These are phyloP conservation scores for Dothidotthia symphoricarpi DNA, from an alignment of 2,329 filamentous ascomycete species.

Conservation along the genomic window DNA sequence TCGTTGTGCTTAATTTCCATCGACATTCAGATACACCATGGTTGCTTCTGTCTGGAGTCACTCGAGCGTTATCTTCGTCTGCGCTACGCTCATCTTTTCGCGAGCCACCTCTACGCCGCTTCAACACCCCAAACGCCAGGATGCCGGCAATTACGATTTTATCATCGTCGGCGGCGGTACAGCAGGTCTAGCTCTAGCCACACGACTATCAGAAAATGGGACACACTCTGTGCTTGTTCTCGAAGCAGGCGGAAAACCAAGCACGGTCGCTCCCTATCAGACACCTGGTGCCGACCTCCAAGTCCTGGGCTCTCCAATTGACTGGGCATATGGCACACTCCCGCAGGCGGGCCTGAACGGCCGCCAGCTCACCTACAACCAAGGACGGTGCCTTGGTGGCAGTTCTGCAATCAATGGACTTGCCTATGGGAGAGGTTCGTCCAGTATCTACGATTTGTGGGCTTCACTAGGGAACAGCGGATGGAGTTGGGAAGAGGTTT, in stretches of 20 bases:
- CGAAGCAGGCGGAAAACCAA: constrained; percentile 33
- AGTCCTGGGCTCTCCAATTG: constrained; percentile 27
- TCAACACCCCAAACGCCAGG: too few relatives aligned
- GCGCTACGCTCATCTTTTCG: too few relatives aligned
- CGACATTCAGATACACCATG: too few relatives aligned
- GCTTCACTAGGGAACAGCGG: constrained; percentile 57
- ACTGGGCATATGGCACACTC: constrained; percentile 30
- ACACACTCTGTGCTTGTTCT: constrained; percentile 31
- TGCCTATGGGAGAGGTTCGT: constrained; percentile 33
- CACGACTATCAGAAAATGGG: constrained; percentile 24
- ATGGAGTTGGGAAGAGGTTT: constrained; percentile 47
- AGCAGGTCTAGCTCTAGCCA: constrained; percentile 27
- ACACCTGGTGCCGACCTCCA: constrained; percentile 31
- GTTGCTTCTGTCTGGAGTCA: too few relatives aligned
- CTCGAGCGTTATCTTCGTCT: too few relatives aligned
- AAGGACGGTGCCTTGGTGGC: constrained; percentile 32
- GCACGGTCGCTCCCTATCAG: constrained; percentile 31
- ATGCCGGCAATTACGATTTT: too few relatives aligned
- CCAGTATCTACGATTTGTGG: constrained; percentile 52
- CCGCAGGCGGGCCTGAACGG: constrained; percentile 24
- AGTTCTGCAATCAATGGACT: constrained; percentile 37
- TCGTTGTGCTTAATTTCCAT: too few relatives aligned
- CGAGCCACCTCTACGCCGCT: too few relatives aligned
- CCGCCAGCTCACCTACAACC: constrained; percentile 25
- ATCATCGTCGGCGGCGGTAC: constrained; percentile 24